Evolutionary conservation across 2,329 filamentous ascomycete genomes (phyloP).

Genomic region (Daldinia eschscholtzii): DNA sequence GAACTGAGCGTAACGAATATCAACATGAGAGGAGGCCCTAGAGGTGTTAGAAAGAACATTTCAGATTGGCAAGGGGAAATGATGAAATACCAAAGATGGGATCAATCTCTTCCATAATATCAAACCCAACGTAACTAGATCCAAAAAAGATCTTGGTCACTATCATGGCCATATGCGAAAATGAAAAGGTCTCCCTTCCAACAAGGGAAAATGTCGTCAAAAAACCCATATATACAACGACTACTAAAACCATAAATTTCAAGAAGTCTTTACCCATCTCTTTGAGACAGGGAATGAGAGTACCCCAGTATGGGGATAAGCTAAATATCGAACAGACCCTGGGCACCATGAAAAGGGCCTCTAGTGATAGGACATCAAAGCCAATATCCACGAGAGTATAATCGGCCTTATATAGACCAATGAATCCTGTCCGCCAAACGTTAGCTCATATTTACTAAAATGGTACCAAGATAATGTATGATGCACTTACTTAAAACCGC

Average conservation of each 20-base stretch:
- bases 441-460: conserved; percentile 37
- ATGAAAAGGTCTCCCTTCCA: conserved; percentile 75
- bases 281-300: conserved; percentile 88
- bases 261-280: conserved; percentile 93
- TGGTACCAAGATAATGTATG: background rate
- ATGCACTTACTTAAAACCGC: conserved; percentile 75
- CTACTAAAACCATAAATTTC: conserved; percentile 80
- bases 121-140: conserved; percentile 80
- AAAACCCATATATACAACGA: conserved; percentile 88
- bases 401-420: conserved; percentile 74
- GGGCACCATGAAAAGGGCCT: conserved; percentile 90
- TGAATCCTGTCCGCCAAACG: conserved; percentile 63
- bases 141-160: conserved; percentile 86
- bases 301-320: conserved; percentile 91
- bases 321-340: conserved; percentile 89
- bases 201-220: conserved; percentile 86
- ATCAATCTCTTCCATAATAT: conserved; percentile 72
- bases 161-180: conserved; percentile 79
- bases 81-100: conserved; percentile 61
- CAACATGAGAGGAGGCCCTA: conserved; percentile 71
- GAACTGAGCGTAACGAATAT: conserved; percentile 83
- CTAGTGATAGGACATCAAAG: conserved; percentile 90
- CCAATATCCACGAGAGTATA: conserved; percentile 77
- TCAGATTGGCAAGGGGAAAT: background rate
- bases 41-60: conserved; percentile 25